Evolutionary conservation across 306 rosid genomes (phyloP), one percentile per base, ranked within the genome.

Genomic region (Cucumis hystrix): DNA sequence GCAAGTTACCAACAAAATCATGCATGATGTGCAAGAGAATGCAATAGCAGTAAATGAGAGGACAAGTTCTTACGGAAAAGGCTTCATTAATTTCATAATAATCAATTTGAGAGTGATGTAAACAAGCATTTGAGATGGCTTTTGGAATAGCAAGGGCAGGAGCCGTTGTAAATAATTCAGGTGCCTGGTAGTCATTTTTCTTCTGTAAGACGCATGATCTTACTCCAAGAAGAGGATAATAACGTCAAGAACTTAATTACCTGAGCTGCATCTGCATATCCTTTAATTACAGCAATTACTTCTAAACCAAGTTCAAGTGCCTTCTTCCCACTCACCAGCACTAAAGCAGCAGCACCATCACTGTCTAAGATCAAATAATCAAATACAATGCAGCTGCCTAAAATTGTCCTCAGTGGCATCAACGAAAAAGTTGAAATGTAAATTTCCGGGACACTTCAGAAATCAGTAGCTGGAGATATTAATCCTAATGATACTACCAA

Each of bases 331-430:
- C 97, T 94, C 85, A 94, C 93, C 77, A 94, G 83, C 75, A 94
- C 97, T 77, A 94, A 81, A 23, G 97, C 97, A 79, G 98, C 97
- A 60, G 98, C 98, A 54, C 98, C 98, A 70, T 94, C 94, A 80
- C 97, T 94, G 77, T 71, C 68, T 86, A 82, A 77, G 55, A 78
- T 79, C 82, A 84, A 43, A 83, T 23, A 60, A 81, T 47, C 41
- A 71, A 13, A 49, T 15, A 25, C n/a, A 71, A 43, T 13, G 39
- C 57, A 69, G 75, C 57, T 52, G 21, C 59, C 59, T 21, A 43
- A 21, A 69, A 45, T 0, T 69, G 20, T 47, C 25, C 58, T 14
- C 58, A 21, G 7, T 47, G 57, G 58, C 76, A 45, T 21, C 37
- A 69, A 69, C 30, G 37, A 10, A 54, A 69, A 43, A 9, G 28